These are phyloP conservation scores for Clavulina sp. DNA, from an alignment of 768 basidiomycete genomes.

Conservation along the genomic window DNA sequence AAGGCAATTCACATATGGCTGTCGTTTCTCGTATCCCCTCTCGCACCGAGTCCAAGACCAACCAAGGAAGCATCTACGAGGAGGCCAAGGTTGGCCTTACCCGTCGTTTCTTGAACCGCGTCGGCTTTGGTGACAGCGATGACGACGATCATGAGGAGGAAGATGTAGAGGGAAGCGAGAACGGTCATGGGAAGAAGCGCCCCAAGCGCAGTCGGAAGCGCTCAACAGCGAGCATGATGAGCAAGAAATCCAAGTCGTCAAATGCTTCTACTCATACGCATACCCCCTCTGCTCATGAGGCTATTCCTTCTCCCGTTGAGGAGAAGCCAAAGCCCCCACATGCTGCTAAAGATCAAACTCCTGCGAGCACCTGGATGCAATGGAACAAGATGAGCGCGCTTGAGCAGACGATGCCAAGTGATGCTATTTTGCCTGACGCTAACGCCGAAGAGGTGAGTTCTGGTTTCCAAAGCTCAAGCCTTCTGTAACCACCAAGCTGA, in stretches of 20 bases:
- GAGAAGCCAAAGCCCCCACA: slow-evolving; percentile 14
- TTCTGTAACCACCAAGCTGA: too few species aligned
- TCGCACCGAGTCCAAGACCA: slow-evolving; percentile 23
- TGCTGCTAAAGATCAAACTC: slow-evolving; percentile 14
- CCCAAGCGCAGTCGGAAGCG: slow-evolving; percentile 13
- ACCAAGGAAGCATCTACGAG: slow-evolving; percentile 37
- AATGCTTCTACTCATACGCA: too few species aligned
- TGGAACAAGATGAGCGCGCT: slow-evolving; percentile 20
- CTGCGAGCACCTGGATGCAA: slow-evolving; percentile 17
- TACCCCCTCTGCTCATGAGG: too few species aligned
- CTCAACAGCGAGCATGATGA: neutral
- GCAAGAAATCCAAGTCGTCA: neutral
- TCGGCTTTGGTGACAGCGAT: slow-evolving; percentile 48
- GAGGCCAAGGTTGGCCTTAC: slow-evolving; percentile 67
- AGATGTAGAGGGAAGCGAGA: slow-evolving; percentile 9
- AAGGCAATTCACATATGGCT: slow-evolving; percentile 82
- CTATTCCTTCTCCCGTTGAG: neutral
- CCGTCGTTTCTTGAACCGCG: slow-evolving; percentile 54
- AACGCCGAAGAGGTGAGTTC: slow-evolving; percentile 50
- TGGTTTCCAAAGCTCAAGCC: neutral
- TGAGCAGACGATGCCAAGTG: slow-evolving; percentile 79
- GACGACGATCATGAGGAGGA: slow-evolving; percentile 29
- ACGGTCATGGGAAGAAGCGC: slow-evolving; percentile 9
- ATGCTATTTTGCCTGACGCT: slow-evolving; percentile 62
- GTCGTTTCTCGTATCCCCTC: slow-evolving; percentile 52